phyloP scores from a whole-genome alignment of 2,329 filamentous ascomycete genomes.

The Phyllosticta citriasiana region DNA sequence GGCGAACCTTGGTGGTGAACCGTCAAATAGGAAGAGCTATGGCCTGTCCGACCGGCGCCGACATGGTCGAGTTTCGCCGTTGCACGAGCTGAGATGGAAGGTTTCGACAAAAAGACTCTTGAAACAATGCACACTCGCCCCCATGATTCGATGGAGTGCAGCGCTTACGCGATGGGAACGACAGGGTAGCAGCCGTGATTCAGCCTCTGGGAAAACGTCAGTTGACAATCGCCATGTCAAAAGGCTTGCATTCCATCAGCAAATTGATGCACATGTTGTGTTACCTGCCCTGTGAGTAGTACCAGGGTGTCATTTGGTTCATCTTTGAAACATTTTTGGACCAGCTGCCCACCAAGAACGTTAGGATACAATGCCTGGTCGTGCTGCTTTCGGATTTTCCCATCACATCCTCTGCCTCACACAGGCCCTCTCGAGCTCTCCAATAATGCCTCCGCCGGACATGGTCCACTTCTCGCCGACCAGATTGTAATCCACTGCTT shows the following conservation, averaged over 20 bases:
- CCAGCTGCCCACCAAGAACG: not conserved
- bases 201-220: not conserved
- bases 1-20: not conserved
- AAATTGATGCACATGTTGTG: not conserved
- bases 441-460: constrained; percentile 69
- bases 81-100: not conserved
- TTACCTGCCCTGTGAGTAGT: not conserved
- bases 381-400: not conserved
- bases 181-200: not conserved
- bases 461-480: constrained; percentile 79
- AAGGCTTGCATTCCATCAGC: not conserved
- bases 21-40: not conserved
- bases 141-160: not conserved
- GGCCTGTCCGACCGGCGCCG: not conserved
- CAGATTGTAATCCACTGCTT: constrained; percentile 56
- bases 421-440: constrained; percentile 68
- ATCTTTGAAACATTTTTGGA: not conserved
- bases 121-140: not conserved
- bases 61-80: not conserved
- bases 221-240: not conserved
- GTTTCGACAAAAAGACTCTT: not conserved
- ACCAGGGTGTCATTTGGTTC: not conserved
- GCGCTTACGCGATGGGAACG: not conserved
- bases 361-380: not conserved
- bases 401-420: constrained; percentile 32